These are phyloP conservation scores for Aspergillus quadricinctus DNA, from an alignment of 2,329 filamentous ascomycete genomes.

Conservation along the genomic window DNA sequence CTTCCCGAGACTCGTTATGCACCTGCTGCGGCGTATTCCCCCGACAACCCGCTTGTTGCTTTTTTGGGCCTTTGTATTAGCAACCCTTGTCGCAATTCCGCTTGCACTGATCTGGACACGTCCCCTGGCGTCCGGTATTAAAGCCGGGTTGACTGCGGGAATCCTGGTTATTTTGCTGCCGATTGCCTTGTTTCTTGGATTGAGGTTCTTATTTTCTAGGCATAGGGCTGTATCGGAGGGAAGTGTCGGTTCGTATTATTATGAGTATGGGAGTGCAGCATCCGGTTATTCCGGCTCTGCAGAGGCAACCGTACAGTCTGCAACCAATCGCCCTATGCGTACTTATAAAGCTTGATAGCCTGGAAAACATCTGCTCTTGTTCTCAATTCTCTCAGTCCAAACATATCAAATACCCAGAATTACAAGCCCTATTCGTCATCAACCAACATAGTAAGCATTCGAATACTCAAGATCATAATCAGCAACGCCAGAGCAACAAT, in stretches of 20 bases:
- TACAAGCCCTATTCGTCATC: neutral
- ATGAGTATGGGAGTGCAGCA: too few relatives aligned
- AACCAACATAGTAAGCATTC: neutral
- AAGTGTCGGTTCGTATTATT: too few relatives aligned
- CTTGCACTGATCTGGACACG: neutral
- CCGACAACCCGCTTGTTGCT: neutral
- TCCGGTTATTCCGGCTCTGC: too few relatives aligned
- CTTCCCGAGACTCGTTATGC: neutral
- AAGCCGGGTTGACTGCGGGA: neutral
- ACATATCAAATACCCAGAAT: too few relatives aligned
- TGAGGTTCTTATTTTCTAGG: too few relatives aligned
- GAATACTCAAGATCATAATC: conserved; percentile 5
- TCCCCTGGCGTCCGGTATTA: neutral
- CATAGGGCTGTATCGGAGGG: too few relatives aligned
- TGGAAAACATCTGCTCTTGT: neutral
- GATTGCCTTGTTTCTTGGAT: too few relatives aligned
- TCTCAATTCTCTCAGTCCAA: neutral
- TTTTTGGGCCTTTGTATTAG: neutral
- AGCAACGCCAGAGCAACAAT: neutral
- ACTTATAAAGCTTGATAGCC: too few relatives aligned
- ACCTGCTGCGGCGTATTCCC: neutral
- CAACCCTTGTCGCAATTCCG: neutral
- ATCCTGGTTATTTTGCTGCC: neutral
- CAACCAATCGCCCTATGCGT: too few relatives aligned
- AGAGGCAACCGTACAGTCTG: too few relatives aligned